Evolutionary conservation across 768 basidiomycete genomes (phyloP), one percentile per base, ranked within the genome.

Genomic region (Calocera viscosa): DNA sequence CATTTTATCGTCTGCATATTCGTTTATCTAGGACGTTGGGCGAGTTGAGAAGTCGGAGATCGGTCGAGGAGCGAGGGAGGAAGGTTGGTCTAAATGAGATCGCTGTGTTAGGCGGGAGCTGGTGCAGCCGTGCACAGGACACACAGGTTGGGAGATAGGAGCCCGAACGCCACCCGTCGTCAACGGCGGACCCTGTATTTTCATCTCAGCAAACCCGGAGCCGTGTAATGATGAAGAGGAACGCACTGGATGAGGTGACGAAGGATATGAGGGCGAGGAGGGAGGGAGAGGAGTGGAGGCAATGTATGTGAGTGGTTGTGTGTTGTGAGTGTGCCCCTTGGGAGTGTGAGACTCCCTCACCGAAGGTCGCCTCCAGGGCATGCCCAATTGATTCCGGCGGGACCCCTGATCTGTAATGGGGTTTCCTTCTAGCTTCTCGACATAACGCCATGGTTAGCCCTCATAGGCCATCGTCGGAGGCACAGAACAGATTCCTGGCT

Each of bases 1-100:
- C 93, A 94, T 80, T 96, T 95, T 77, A 95, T 96, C 66, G 94
- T 96, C 76, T 96, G 93, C 93, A 95, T 95, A 8, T 43, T 67
- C 53, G 53, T 11, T 60, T 32, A 28, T 60, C 24, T 60, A 32
- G 2, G 30, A 22, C 22, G 24, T 10, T 16, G 30, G 30, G 24
- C 24, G 24, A 16, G 24, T 60, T 19, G 53, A 60, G 26, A 60
- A 7, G 30, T 2, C 22, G 14, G 53, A 60, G 53, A 60, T 32
- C 16, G 26, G 53, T 5, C 5, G 11, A 28, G 26, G 22, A 26
- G 19, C 8, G 53, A 32, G 24, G 24, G 30, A 28, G 7, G 53
- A 5, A 32, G 22, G 43, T 47, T 24, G 24, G 53, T 28, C 53
- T 32, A 19, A 26, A 12, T 60, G 53, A 32, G 30, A 60, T 28